Percentiles rank a stretch among this genome's conserved stretches.
Conservation (phyloP, 1,139 yeast genomes). For the Blastobotrys elegans region DNA sequence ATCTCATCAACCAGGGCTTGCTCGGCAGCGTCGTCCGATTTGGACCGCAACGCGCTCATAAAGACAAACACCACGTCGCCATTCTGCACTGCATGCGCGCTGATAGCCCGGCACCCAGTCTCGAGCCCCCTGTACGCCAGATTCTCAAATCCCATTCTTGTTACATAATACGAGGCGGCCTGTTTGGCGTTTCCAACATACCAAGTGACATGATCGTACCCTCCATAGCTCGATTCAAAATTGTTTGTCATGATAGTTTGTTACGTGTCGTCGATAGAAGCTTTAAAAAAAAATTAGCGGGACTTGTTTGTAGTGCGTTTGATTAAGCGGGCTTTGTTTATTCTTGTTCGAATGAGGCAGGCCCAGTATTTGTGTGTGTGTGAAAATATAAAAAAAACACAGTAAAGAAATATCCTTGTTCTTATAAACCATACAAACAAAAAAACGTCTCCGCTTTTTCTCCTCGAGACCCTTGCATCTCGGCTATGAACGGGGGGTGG, state of each 20-base stretch:
- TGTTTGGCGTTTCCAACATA: conserved; percentile 65
- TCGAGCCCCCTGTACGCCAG: conserved; percentile 65
- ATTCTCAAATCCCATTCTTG: conserved; percentile 57
- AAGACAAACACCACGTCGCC: conserved; percentile 56
- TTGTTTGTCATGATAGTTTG: neutral
- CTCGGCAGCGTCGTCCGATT: conserved; percentile 24
- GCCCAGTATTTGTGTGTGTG: neutral
- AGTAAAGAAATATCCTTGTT: neutral
- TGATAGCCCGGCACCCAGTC: conserved; percentile 53
- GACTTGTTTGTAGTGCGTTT: too few relatives aligned
- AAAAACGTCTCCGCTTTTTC: too few relatives aligned
- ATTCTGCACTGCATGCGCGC: conserved; percentile 58
- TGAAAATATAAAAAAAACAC: neutral
- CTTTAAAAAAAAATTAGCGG: too few relatives aligned
- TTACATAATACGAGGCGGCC: conserved; percentile 50
- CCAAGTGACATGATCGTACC: conserved; percentile 53
- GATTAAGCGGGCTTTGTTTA: too few relatives aligned
- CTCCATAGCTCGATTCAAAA: conserved; percentile 19
- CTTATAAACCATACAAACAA: too few relatives aligned
- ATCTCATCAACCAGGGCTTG: conserved; percentile 36
- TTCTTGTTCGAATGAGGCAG: too few relatives aligned
- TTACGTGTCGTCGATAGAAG: too few relatives aligned
- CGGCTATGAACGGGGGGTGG: neutral
- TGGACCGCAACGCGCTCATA: conserved; percentile 36
- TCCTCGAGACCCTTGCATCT: too few relatives aligned